A percentile compares a stretch with the other conserved stretches of the same genome.
Evolutionary conservation across 306 rosid genomes (phyloP).

Genomic region (Castanea mollissima): DNA sequence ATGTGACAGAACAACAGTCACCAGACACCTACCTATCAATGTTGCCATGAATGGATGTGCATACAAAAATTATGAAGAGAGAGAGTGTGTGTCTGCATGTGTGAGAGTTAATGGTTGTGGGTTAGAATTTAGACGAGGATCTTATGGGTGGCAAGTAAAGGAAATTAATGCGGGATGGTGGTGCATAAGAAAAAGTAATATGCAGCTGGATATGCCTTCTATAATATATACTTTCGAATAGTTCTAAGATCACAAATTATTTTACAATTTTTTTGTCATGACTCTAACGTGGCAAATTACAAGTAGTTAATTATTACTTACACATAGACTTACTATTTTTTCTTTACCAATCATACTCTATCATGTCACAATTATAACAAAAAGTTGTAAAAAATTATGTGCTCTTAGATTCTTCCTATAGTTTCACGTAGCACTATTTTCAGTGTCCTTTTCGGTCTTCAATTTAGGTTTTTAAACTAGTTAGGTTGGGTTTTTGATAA

Average conservation of each 20-base stretch:
- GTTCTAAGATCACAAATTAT: too few species aligned
- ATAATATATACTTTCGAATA: too few species aligned
- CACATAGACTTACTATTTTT: too few species aligned
- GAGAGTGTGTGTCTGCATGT: conserved; percentile 20
- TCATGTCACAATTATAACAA: too few species aligned
- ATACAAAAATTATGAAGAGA: conserved; percentile 41
- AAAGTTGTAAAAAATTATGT: too few species aligned
- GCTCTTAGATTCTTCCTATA: too few species aligned
- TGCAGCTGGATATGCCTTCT: neutral
- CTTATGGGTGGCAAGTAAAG: conserved; percentile 43
- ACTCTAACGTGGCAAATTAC: too few species aligned
- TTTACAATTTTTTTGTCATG: too few species aligned
- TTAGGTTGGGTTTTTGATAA: too few species aligned
- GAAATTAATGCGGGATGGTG: conserved; percentile 37
- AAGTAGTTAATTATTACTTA: too few species aligned
- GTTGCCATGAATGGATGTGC: conserved; percentile 20
- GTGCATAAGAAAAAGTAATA: neutral
- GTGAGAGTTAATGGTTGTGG: conserved; percentile 22
- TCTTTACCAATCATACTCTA: too few species aligned
- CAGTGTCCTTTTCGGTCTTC: neutral
- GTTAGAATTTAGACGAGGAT: conserved; percentile 23
- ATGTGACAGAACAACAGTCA: conserved; percentile 37
- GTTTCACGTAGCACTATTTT: neutral
- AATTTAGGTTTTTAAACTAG: too few species aligned
- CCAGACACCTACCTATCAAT: conserved; percentile 61